Base-by-base conservation (phyloP, 768 basidiomycete species). In the Tulasnella sp. region DNA sequence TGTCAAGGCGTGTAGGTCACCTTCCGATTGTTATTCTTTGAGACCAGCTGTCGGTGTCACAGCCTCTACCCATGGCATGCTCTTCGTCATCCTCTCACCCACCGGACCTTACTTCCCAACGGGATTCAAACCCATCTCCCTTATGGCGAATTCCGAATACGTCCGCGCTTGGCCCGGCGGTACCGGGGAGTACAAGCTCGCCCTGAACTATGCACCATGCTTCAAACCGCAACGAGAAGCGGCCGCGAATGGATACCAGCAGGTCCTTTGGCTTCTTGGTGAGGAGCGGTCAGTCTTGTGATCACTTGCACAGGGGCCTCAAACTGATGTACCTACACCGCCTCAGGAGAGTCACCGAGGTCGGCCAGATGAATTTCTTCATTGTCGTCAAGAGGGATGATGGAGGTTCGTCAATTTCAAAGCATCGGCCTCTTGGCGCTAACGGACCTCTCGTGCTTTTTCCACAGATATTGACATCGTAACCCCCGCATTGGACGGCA, bases 151-250 rank as follows among this genome's bases (percentile, higher is more conserved):
- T 0, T 86, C 84, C 0, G 80, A 88, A 65, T 83, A 80, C 65
- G 82, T 87, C 37, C 84, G 91, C 43, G 89, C 91, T 4, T 80
- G 82, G 43, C 87, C 88, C 4, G 90, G 91, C 63, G 91, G 91
- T 8, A 63, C 61, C 21, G 80, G 80, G 12, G 71, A 66, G 4
- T 70, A 71, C 72, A 82, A 82, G 64, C 71, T 88, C 5, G 83
- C 82, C 0, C 67, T 79, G 8, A 84, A 84, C 66, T 84, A 84
- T 59, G 70, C 79, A 0, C 77, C 81, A 0, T 73, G 74, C 0
- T 77, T 84, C 66, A 63, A 78, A 2, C 81, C 86, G 0, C 84
- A 84, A 64, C 72, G 74, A n/a, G 66, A 74, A 29, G 88, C 86
- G 0, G 76, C 76, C 3, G 73, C 76, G 45, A 67, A 78, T 58